Base-by-base conservation (phyloP, 2,329 filamentous ascomycete genomes). In the Colletotrichum coccodes region DNA sequence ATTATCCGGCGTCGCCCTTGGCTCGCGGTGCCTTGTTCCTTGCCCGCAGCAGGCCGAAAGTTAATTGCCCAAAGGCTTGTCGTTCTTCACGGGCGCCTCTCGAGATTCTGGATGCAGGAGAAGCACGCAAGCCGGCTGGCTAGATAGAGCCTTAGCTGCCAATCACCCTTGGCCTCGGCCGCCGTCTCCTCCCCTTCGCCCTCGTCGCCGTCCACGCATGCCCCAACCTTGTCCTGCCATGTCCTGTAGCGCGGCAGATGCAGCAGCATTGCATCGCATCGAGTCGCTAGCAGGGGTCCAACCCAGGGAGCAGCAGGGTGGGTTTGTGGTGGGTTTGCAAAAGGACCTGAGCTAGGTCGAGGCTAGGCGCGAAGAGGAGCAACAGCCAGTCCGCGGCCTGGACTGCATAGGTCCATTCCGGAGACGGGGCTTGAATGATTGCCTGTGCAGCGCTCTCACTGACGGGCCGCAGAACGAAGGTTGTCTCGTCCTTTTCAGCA, bases 311-410 rank as follows among this genome's bases (percentile, higher is more conserved):
- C 44, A 64, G 52, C 40, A 57, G 59, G 61, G 65, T 68, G 65
- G 61, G 40, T 68, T 68, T 36, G 53, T 68, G 63, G 66, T 69
- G 63, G 66, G 62, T 70, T 70, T 70, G 63, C 67, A 70, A 70
- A 70, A 70, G 67, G 67, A 70, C 67, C 67, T 70, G 67, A 70
- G 63, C 67, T 67, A 70, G 67, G 63, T 62, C 53, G 63, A 67
- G 63, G 63, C 63, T 68, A 62, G 63, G 54, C 65, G 61, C 65
- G 63, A 68, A 54, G 30, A 46, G 60, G 61, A 68, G 60, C 53
- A 68, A 26, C 52, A 42, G 44, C 44, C 44, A 68, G 61, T 42
- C 44, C 54, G 32, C 49, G 53, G 46, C 49, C 32, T 50, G 40
- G 52, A 65, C 54, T 49, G n/a, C 54, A 65, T 47, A 60, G 36